Conservation (phyloP, 192 early-diverging fungal genomes). For the Powellomyces hirtus region DNA sequence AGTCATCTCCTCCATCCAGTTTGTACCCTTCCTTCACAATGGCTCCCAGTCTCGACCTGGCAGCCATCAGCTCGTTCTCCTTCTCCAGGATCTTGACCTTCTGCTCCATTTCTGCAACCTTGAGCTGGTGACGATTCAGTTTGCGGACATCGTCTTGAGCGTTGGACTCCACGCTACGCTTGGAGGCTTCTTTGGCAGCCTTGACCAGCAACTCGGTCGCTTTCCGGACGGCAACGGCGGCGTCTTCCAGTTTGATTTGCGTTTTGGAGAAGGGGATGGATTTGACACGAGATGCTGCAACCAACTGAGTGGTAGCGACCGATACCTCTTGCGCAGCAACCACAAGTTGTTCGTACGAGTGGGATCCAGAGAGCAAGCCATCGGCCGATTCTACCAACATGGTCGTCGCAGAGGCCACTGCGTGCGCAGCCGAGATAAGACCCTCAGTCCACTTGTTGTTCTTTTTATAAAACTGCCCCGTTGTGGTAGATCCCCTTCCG, state of each 20-base stretch:
- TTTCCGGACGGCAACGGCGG: conserved; percentile 90
- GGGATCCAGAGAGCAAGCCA: conserved; percentile 87
- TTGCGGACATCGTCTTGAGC: conserved; percentile 66
- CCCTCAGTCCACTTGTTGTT: conserved; percentile 99
- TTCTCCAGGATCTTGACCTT: conserved; percentile 95
- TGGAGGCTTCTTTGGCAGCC: conserved; percentile 82
- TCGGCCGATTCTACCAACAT: conserved; percentile 93
- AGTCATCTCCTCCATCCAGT: conserved; percentile 30
- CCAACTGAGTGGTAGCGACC: conserved; percentile 94
- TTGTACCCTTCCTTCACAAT: conserved; percentile 83
- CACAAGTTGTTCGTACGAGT: conserved; percentile 89
- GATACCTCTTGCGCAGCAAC: conserved; percentile 97
- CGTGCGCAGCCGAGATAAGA: conserved; percentile 92
- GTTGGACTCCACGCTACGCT: conserved; percentile 47
- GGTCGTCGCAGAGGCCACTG: conserved; percentile 91
- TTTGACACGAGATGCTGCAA: conserved; percentile 95
- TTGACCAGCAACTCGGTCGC: conserved; percentile 88
- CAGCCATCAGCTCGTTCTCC: conserved; percentile 86
- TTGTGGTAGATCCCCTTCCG: conserved; percentile 75
- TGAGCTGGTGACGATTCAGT: conserved; percentile 89
- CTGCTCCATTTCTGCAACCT: conserved; percentile 96
- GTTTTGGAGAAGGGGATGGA: conserved; percentile 87
- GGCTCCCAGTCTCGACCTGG: conserved; percentile 84
- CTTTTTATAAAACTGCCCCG: conserved; percentile 96
- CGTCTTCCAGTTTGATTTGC: conserved; percentile 90